Evolutionary conservation across 75 land plant species (phyloP).

Genomic region (Larix kaempferi): DNA sequence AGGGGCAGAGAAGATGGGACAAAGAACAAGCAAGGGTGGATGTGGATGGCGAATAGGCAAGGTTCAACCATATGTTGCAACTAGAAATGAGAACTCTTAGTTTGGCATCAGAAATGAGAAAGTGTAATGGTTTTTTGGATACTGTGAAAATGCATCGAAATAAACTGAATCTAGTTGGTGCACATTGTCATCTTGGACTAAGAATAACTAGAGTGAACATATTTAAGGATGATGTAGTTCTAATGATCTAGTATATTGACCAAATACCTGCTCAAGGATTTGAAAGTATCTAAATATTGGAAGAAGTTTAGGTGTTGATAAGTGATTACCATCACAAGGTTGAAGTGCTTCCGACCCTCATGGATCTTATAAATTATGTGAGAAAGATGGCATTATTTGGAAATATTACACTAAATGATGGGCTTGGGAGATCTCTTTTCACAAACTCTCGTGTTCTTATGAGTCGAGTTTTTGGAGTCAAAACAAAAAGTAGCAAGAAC

Average conservation of each 20-base stretch:
- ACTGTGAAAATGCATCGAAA: no score
- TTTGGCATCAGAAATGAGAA: no score
- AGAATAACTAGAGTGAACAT: no score
- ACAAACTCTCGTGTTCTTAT: slow-evolving; percentile 90
- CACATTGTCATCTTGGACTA: no score
- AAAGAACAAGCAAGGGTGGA: no score
- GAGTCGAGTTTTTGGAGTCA: slow-evolving; percentile 85
- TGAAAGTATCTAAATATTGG: slow-evolving; percentile 89
- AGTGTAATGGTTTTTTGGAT: no score
- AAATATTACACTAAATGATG: slow-evolving; percentile 78
- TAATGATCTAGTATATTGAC: slow-evolving; percentile 89
- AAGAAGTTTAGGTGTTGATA: slow-evolving; percentile 91
- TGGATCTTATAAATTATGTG: slow-evolving; percentile 92
- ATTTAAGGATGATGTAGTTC: slow-evolving; percentile 83
- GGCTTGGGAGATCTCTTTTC: slow-evolving; percentile 96
- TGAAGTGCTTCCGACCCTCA: slow-evolving; percentile 83
- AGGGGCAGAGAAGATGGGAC: no score
- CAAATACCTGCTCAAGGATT: slow-evolving; percentile 80
- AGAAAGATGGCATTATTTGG: slow-evolving; percentile 69
- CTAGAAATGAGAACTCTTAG: no score
- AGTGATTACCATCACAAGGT: slow-evolving; percentile 85
- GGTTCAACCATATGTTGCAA: no score
- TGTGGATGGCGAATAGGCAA: no score
- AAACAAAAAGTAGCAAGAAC: slow-evolving; percentile 96
- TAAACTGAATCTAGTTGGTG: no score